These are phyloP conservation scores for Dactylellina parvicollis DNA, from an alignment of 2,329 filamentous ascomycete genomes.

Conservation along the genomic window DNA sequence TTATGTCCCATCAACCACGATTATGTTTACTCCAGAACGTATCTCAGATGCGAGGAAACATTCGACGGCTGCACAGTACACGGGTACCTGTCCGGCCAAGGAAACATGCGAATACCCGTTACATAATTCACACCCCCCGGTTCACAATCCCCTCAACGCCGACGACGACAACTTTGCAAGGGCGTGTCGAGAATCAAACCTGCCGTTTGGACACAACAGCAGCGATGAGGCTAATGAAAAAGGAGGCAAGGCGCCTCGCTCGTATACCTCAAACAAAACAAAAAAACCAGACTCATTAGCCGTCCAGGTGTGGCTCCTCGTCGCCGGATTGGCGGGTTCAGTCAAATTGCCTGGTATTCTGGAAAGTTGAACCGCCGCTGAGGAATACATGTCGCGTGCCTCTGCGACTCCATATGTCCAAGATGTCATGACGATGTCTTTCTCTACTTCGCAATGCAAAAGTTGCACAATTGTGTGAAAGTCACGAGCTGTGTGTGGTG, in stretches of 20 bases:
- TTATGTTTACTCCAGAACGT: too few species aligned
- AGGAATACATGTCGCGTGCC: slow-evolving; percentile 16
- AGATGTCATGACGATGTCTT: not conserved
- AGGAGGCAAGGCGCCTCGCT: slow-evolving; percentile 32
- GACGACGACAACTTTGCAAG: not conserved
- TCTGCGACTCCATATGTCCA: not conserved
- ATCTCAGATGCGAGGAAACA: too few species aligned
- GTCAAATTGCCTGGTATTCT: not conserved
- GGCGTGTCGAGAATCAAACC: not conserved
- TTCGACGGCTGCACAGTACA: too few species aligned
- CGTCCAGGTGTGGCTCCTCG: slow-evolving; percentile 39
- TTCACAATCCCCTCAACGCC: not conserved
- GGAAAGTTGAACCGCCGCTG: not conserved
- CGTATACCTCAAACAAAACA: slow-evolving; percentile 49
- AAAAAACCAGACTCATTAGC: slow-evolving; percentile 23
- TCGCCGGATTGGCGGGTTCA: slow-evolving; percentile 16
- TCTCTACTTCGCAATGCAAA: not conserved
- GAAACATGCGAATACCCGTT: slow-evolving; percentile 38
- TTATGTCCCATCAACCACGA: too few species aligned
- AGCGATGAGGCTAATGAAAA: slow-evolving; percentile 44
- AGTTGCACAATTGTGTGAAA: not conserved
- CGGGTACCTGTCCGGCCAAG: too few species aligned
- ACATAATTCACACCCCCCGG: slow-evolving; percentile 22
- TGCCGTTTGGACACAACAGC: slow-evolving; percentile 12
- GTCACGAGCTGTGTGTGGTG: not conserved